phyloP scores from a whole-genome alignment of 176 grass and related monocot species.

The Cocos nucifera region DNA sequence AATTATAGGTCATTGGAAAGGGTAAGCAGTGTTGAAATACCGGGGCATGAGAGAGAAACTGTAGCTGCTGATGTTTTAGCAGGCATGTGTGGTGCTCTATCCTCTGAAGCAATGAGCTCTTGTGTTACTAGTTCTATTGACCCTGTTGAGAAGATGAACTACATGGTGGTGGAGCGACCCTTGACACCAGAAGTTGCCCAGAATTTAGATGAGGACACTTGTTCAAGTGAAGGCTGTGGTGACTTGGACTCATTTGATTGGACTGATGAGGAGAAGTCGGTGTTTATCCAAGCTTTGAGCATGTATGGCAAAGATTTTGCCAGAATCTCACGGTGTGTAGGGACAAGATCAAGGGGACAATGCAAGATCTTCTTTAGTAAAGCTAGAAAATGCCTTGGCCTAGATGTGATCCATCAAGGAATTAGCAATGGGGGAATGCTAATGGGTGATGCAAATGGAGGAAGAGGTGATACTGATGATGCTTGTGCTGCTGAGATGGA shows the following conservation, averaged over 20 bases:
- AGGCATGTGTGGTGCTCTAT: conserved; percentile 57
- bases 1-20: conserved; percentile 25
- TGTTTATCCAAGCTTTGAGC: conserved; percentile 59
- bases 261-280: conserved; percentile 76
- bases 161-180: conserved; percentile 19
- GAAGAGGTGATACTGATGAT: conserved; percentile 61
- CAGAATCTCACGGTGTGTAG: conserved; percentile 52
- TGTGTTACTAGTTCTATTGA: conserved; percentile 70
- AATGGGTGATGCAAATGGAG: conserved; percentile 35
- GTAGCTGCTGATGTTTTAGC: conserved; percentile 60
- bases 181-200: conserved; percentile 15
- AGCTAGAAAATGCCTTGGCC: conserved; percentile 66
- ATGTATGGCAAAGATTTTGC: conserved; percentile 74
- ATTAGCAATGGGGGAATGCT: conserved; percentile 27
- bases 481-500: conserved; percentile 53
- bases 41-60: conserved; percentile 60
- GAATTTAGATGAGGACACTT: conserved; percentile 33
- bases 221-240: conserved; percentile 60
- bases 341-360: conserved; percentile 67
- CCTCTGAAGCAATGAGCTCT: conserved; percentile 74
- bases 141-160: conserved; percentile 36
- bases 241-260: conserved; percentile 68
- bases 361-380: conserved; percentile 98
- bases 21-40: conserved; percentile 21
- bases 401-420: conserved; percentile 62